phyloP scores from a whole-genome alignment of 2,329 filamentous ascomycete species.

The Colletotrichum tamarilloi region DNA sequence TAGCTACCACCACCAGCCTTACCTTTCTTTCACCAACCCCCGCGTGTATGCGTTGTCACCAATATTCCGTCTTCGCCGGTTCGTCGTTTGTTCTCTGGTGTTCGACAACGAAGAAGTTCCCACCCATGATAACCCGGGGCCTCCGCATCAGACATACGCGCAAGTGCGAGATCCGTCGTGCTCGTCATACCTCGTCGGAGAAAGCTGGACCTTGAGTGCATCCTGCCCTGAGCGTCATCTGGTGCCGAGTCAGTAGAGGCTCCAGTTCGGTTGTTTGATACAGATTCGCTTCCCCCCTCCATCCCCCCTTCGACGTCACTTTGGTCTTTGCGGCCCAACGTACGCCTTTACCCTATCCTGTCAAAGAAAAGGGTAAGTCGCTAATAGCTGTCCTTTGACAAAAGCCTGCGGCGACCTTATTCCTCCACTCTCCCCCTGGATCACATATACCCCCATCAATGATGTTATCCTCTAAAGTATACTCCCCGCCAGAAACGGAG shows the following conservation, averaged over 20 bases:
- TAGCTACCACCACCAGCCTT: not conserved
- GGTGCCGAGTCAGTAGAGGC: conserved; percentile 13
- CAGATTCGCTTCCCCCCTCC: not conserved
- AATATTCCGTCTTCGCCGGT: not conserved
- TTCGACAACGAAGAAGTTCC: not conserved
- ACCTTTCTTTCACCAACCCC: no score
- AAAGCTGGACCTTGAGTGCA: conserved; percentile 13
- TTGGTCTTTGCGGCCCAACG: not conserved
- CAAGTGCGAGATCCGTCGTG: not conserved
- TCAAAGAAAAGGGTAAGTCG: not conserved
- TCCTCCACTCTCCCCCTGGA: not conserved
- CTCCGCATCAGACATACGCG: not conserved
- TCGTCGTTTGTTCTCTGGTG: not conserved
- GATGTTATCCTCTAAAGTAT: not conserved
- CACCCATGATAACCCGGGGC: not conserved
- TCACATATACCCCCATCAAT: not conserved
- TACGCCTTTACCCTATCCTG: not conserved
- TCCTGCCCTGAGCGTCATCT: conserved; percentile 24
- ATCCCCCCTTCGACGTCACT: not conserved
- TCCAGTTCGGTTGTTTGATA: conserved; percentile 27
- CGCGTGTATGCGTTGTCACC: not conserved
- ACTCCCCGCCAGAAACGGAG: not conserved
- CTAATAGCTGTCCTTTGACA: not conserved
- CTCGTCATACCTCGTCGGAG: not conserved
- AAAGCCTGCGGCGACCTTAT: not conserved